A percentile compares a stretch with the other conserved stretches of the same genome.
phyloP scores from a whole-genome alignment of 257 asterid species.

The Nicotiana sylvestris region DNA sequence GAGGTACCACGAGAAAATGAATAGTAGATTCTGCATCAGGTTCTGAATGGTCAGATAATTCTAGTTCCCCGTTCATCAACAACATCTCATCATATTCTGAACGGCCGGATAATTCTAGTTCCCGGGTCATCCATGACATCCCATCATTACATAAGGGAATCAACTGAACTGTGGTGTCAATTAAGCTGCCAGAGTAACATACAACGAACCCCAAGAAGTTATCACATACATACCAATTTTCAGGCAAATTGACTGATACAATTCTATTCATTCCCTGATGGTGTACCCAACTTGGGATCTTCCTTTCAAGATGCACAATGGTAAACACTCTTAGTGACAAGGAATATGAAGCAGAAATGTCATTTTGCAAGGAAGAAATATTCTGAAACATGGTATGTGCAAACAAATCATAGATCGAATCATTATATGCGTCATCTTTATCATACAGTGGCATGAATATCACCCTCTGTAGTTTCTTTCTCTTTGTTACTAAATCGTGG shows the following conservation, averaged over 20 bases:
- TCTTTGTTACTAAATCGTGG: too few relatives aligned
- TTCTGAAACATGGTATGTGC: too few relatives aligned
- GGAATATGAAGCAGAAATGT: too few relatives aligned
- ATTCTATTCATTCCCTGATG: not conserved
- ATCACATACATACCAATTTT: not conserved
- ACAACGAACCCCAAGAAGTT: not conserved
- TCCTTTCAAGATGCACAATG: too few relatives aligned
- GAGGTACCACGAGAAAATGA: not conserved
- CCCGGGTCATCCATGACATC: not conserved
- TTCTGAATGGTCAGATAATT: too few relatives aligned
- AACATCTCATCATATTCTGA: not conserved
- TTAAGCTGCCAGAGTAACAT: not conserved
- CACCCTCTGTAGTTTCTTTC: too few relatives aligned
- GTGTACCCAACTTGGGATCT: not conserved
- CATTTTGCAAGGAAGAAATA: too few relatives aligned
- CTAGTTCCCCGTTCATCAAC: too few relatives aligned
- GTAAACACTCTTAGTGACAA: too few relatives aligned
- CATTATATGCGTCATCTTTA: too few relatives aligned
- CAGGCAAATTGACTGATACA: not conserved
- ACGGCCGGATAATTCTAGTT: not conserved
- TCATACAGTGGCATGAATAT: too few relatives aligned
- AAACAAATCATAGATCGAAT: too few relatives aligned
- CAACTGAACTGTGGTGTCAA: not conserved
- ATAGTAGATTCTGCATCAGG: not conserved
- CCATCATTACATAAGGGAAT: not conserved